Percentiles rank a stretch among this genome's conserved stretches.
phyloP scores from a whole-genome alignment of 2,329 filamentous ascomycete species.

The Coniochaeta sp. region DNA sequence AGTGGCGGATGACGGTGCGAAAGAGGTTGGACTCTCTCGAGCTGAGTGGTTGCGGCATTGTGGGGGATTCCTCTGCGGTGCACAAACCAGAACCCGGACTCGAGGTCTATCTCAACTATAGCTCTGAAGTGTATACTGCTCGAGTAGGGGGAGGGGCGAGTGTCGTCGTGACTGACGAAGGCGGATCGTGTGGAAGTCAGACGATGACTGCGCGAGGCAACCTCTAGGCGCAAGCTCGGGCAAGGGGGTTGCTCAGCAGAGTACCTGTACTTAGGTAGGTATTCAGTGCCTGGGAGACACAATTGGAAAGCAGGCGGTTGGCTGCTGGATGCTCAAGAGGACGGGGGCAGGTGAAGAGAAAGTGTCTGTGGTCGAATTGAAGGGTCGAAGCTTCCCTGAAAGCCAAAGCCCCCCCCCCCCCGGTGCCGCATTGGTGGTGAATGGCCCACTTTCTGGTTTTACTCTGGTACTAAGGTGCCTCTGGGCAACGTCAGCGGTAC shows the following conservation, averaged over 20 bases:
- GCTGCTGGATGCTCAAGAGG: not conserved
- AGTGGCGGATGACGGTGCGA: conserved; percentile 87
- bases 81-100: not conserved
- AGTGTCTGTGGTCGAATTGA: not conserved
- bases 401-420: not conserved
- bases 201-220: not conserved
- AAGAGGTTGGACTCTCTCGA: conserved; percentile 94
- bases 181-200: not conserved
- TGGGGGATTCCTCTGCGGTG: conserved; percentile 9
- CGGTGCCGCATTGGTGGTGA: not conserved
- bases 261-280: too few species aligned
- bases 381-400: not conserved
- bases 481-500: too few species aligned
- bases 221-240: not conserved
- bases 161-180: not conserved
- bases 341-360: not conserved
- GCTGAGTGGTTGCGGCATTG: conserved; percentile 66
- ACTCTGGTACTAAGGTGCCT: too few species aligned
- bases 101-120: not conserved
- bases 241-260: not conserved
- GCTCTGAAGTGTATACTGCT: not conserved
- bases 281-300: not conserved
- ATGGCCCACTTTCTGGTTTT: not conserved
- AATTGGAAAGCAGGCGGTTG: not conserved
- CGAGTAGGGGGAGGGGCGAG: not conserved